Evolutionary conservation across 179 eudicot species (phyloP).

Genomic region (Nepenthes alata): DNA sequence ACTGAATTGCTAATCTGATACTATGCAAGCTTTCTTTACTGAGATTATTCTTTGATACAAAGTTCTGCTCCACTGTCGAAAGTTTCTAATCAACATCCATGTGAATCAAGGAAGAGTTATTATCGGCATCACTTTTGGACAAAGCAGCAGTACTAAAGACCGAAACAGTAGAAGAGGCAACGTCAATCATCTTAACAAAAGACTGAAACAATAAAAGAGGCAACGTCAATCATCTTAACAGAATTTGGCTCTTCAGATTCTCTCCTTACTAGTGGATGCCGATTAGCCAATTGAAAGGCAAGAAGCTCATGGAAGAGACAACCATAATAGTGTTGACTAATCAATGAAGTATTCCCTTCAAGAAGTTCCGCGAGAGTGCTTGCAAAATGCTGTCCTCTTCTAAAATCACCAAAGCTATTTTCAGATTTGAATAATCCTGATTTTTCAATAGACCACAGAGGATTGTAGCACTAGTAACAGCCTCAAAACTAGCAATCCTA

Average conservation of each 20-base stretch:
- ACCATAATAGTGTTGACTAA: constrained; percentile 90
- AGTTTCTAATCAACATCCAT: too few relatives aligned
- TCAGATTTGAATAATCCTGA: constrained; percentile 87
- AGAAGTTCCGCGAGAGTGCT: constrained; percentile 86
- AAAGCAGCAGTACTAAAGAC: constrained; percentile 23
- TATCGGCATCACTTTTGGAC: too few relatives aligned
- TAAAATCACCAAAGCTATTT: constrained; percentile 92
- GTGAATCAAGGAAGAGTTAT: too few relatives aligned
- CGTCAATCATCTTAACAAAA: constrained; percentile 72
- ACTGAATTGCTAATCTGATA: too few relatives aligned
- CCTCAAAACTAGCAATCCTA: constrained; percentile 87
- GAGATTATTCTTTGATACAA: too few relatives aligned
- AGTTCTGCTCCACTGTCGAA: too few relatives aligned
- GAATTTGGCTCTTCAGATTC: constrained; percentile 42
- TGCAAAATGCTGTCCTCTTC: constrained; percentile 64
- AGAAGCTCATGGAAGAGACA: constrained; percentile 92
- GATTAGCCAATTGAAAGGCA: constrained; percentile 84
- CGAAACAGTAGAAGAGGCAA: constrained; percentile 65
- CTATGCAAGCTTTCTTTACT: too few relatives aligned
- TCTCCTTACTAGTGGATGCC: constrained; percentile 69
- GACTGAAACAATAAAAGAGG: constrained; percentile 61
- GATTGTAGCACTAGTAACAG: constrained; percentile 84
- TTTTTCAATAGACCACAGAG: constrained; percentile 81
- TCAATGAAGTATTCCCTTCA: constrained; percentile 79
- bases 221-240: constrained; percentile 61